Percentiles rank a stretch among this genome's conserved stretches.
phyloP scores from a whole-genome alignment of 305 asterid genomes.

The Plantago rigida region DNA sequence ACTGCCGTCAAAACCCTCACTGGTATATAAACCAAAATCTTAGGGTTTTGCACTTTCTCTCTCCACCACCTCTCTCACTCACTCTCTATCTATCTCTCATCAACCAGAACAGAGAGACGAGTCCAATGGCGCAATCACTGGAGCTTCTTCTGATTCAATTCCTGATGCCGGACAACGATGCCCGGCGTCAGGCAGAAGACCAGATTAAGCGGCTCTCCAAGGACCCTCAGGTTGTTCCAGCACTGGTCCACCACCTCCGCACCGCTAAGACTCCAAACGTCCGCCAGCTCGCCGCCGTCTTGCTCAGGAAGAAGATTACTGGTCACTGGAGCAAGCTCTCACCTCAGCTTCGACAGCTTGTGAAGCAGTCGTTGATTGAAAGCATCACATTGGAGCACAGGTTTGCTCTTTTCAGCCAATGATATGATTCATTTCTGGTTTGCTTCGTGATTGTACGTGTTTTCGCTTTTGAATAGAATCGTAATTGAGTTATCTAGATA shows the following conservation, averaged over 20 bases:
- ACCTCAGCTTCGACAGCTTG: slow-evolving; percentile 63
- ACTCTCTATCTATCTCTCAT: background rate
- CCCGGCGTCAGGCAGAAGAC: slow-evolving; percentile 94
- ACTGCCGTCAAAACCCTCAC: no score
- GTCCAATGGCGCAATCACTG: slow-evolving; percentile 86
- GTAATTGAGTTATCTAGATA: background rate
- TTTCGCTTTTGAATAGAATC: background rate
- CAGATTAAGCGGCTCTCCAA: slow-evolving; percentile 86
- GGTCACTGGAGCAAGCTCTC: slow-evolving; percentile 94
- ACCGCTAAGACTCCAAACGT: slow-evolving; percentile 99
- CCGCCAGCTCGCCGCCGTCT: slow-evolving; percentile 91
- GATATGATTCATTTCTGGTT: background rate
- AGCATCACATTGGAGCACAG: slow-evolving; percentile 93
- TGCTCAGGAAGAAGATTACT: slow-evolving; percentile 95
- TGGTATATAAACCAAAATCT: no score
- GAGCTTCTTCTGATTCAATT: slow-evolving; percentile 83
- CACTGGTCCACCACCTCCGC: slow-evolving; percentile 80
- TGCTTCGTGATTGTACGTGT: background rate
- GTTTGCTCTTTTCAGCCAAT: slow-evolving; percentile 23
- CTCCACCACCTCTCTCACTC: background rate
- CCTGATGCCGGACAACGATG: slow-evolving; percentile 96
- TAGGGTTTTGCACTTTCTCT: background rate
- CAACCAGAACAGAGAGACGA: background rate
- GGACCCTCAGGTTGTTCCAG: slow-evolving; percentile 97
- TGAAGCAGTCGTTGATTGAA: slow-evolving; percentile 81